Evolutionary conservation across 352 stramenopile genomes (phyloP).

Genomic region (Phytophthora agathidicida): DNA sequence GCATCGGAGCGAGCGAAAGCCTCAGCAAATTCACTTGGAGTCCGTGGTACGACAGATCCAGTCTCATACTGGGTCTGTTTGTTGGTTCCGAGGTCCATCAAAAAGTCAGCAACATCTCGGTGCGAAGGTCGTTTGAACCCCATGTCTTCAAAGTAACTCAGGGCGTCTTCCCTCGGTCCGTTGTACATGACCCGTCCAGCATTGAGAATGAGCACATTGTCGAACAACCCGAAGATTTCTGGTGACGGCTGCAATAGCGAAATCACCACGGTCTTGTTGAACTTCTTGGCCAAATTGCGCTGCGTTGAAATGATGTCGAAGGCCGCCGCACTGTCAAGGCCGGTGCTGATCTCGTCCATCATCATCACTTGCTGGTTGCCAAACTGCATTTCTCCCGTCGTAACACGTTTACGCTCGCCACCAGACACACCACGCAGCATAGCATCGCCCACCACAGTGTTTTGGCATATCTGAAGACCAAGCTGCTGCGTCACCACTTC

Average conservation of each 20-base stretch:
- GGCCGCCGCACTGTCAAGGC: slow-evolving; percentile 91
- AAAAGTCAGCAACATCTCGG: slow-evolving; percentile 41
- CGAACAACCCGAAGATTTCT: slow-evolving; percentile 41
- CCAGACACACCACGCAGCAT: slow-evolving; percentile 69
- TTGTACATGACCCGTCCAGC: slow-evolving; percentile 37
- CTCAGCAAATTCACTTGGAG: slow-evolving; percentile 23
- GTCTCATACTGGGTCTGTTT: slow-evolving; percentile 35
- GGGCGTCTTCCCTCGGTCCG: slow-evolving; percentile 52
- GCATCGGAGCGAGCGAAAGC: slow-evolving; percentile 16
- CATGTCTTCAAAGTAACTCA: slow-evolving; percentile 75
- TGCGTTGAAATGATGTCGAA: slow-evolving; percentile 80
- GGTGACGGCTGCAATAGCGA: slow-evolving; percentile 81
- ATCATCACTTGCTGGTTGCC: slow-evolving; percentile 69
- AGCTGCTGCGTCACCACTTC: slow-evolving; percentile 49
- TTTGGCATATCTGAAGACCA: slow-evolving; percentile 41
- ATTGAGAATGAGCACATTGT: slow-evolving; percentile 44
- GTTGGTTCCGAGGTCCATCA: slow-evolving; percentile 41
- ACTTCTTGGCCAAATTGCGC: slow-evolving; percentile 35
- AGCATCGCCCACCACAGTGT: slow-evolving; percentile 60
- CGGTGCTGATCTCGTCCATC: slow-evolving; percentile 93
- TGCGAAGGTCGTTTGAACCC: slow-evolving; percentile 44
- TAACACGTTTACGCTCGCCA: slow-evolving; percentile 81
- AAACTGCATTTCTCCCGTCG: slow-evolving; percentile 73
- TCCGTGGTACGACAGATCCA: slow-evolving; percentile 3
- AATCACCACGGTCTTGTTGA: slow-evolving; percentile 55